These are phyloP conservation scores for Colletotrichum salicis DNA, from an alignment of 2,329 filamentous ascomycete genomes.

Conservation along the genomic window DNA sequence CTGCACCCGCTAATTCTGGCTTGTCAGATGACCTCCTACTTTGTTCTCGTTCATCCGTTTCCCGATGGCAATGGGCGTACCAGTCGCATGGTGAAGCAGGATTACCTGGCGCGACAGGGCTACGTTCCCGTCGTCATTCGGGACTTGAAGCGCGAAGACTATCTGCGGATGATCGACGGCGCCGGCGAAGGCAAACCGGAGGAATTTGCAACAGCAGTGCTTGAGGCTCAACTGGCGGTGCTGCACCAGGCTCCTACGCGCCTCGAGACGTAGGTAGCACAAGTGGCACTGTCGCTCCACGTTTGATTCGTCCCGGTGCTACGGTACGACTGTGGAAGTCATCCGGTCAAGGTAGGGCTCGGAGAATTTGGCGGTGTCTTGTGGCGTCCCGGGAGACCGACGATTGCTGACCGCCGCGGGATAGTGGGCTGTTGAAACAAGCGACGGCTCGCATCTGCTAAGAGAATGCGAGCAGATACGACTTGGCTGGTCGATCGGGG, in stretches of 20 bases:
- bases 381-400: conserved; percentile 4
- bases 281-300: neutral
- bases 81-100: conserved; percentile 39
- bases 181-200: conserved; percentile 35
- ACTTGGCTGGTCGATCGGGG: neutral
- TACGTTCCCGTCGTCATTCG: conserved; percentile 37
- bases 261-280: neutral
- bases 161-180: conserved; percentile 37
- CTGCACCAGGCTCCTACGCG: conserved; percentile 20
- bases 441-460: neutral
- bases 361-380: neutral
- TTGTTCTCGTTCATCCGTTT: conserved; percentile 39
- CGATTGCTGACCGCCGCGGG: neutral
- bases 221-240: conserved; percentile 30
- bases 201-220: conserved; percentile 26
- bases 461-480: conserved; percentile 13
- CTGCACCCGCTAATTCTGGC: conserved; percentile 39
- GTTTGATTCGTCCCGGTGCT: neutral
- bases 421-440: neutral
- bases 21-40: conserved; percentile 37
- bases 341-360: neutral
- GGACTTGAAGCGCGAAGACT: conserved; percentile 34
- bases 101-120: conserved; percentile 40
- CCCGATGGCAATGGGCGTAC: conserved; percentile 39
- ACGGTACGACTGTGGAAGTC: neutral